These are phyloP conservation scores for Durusdinium trenchii DNA, from an alignment of 73 alveolate genomes.

Conservation along the genomic window DNA sequence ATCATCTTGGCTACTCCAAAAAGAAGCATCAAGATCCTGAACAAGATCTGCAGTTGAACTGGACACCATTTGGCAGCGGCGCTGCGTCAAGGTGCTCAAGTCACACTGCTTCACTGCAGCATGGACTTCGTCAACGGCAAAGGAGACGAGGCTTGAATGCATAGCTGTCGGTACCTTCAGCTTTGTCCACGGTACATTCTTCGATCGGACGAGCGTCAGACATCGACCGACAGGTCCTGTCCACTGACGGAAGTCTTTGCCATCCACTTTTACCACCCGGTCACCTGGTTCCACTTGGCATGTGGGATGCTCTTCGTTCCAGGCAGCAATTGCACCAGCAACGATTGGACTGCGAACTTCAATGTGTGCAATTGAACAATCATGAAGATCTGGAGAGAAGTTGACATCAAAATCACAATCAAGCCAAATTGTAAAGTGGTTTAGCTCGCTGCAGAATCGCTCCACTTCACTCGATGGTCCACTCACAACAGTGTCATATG, in stretches of 20 bases:
- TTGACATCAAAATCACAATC: not conserved
- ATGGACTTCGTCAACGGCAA: not conserved
- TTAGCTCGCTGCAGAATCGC: not conserved
- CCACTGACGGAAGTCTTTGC: not conserved
- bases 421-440: not conserved
- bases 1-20: slow-evolving; percentile 33
- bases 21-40: not conserved
- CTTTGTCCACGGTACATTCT: not conserved
- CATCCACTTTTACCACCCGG: not conserved
- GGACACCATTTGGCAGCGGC: not conserved
- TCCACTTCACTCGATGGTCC: not conserved
- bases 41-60: not conserved
- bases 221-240: not conserved
- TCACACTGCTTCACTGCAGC: not conserved
- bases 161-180: not conserved
- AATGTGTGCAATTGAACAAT: not conserved
- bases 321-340: not conserved
- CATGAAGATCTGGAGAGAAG: not conserved
- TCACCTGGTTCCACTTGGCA: not conserved
- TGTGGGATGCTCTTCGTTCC: not conserved
- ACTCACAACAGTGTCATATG: not conserved
- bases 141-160: slow-evolving; percentile 10
- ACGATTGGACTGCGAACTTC: too few relatives aligned
- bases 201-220: not conserved
- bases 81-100: not conserved